Conservation (phyloP, 2,329 filamentous ascomycete genomes). For the Graphiopsis chlorocephala region DNA sequence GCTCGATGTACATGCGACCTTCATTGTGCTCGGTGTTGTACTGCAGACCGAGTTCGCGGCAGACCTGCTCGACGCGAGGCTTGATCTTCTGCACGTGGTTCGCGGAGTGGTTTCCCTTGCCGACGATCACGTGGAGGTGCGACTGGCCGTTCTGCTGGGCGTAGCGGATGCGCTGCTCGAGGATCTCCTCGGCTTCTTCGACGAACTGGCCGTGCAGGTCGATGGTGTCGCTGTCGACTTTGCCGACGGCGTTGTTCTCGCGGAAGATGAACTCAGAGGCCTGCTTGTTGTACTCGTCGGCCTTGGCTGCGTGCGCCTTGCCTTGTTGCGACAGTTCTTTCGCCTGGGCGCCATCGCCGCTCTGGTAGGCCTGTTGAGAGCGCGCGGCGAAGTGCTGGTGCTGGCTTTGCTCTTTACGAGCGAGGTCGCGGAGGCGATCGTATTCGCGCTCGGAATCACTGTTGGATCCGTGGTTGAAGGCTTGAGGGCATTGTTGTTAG, state of each 20-base stretch:
- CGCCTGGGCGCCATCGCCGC: slow-evolving; percentile 78
- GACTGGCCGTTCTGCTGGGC: slow-evolving; percentile 70
- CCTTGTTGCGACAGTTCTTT: slow-evolving; percentile 81
- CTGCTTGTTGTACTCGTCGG: slow-evolving; percentile 86
- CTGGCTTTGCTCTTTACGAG: slow-evolving; percentile 75
- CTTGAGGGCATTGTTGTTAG: slow-evolving; percentile 43
- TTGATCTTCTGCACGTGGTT: slow-evolving; percentile 90
- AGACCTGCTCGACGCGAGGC: slow-evolving; percentile 86
- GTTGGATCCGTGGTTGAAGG: slow-evolving; percentile 71
- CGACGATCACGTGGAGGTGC: slow-evolving; percentile 92
- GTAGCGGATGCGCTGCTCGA: slow-evolving; percentile 79
- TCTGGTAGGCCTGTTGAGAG: slow-evolving; percentile 75
- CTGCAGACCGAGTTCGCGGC: slow-evolving; percentile 75
- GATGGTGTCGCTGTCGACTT: slow-evolving; percentile 76
- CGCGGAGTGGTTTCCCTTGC: slow-evolving; percentile 84
- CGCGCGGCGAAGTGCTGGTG: slow-evolving; percentile 65
- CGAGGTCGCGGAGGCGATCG: slow-evolving; percentile 81
- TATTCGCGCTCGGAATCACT: slow-evolving; percentile 78
- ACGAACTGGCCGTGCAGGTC: slow-evolving; percentile 94
- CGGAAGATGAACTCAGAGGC: slow-evolving; percentile 93
- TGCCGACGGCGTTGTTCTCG: slow-evolving; percentile 79
- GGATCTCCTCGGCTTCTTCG: slow-evolving; percentile 87
- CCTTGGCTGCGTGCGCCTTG: slow-evolving; percentile 77
- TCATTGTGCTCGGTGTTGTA: slow-evolving; percentile 86
- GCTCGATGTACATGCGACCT: slow-evolving; percentile 82